Conservation (phyloP, 495 filamentous ascomycete genomes). For the Aspergillus leporis region DNA sequence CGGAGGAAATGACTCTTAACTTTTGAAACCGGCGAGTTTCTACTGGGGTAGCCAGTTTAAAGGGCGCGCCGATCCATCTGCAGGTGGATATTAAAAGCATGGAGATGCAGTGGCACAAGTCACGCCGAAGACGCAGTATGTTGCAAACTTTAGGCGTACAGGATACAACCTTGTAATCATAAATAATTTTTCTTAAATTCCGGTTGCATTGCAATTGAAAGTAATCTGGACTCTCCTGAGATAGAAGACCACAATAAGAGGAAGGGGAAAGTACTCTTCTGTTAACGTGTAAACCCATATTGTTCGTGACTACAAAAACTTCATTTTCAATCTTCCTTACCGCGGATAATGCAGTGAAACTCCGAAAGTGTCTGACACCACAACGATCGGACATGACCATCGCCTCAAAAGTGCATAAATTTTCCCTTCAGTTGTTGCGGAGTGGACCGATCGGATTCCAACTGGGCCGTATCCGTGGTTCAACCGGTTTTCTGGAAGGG, state of each 20-base stretch:
- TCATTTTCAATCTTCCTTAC: not conserved
- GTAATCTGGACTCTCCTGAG: not conserved
- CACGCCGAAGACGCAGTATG: not conserved
- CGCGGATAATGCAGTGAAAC: slow-evolving; percentile 7
- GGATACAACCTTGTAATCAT: not conserved
- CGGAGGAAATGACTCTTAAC: not conserved
- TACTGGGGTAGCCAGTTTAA: not conserved
- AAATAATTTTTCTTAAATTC: not conserved
- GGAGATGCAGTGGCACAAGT: not conserved
- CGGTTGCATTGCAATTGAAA: too few species aligned
- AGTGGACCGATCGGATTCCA: slow-evolving; percentile 19
- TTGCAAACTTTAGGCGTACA: not conserved
- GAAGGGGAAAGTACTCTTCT: not conserved
- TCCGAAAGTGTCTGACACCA: not conserved
- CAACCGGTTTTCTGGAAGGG: slow-evolving; percentile 2
- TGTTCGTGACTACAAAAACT: not conserved
- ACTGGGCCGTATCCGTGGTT: slow-evolving; percentile 10
- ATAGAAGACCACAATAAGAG: not conserved
- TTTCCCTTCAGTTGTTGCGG: not conserved
- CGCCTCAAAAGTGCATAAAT: not conserved
- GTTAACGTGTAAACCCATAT: not conserved
- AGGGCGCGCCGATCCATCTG: not conserved
- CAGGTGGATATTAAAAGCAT: not conserved
- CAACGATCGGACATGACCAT: slow-evolving; percentile 5
- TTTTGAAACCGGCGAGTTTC: not conserved